A percentile compares a stretch with the other conserved stretches of the same genome.
Evolutionary conservation across 83 land plant genomes (phyloP).

Genomic region (Picea abies): DNA sequence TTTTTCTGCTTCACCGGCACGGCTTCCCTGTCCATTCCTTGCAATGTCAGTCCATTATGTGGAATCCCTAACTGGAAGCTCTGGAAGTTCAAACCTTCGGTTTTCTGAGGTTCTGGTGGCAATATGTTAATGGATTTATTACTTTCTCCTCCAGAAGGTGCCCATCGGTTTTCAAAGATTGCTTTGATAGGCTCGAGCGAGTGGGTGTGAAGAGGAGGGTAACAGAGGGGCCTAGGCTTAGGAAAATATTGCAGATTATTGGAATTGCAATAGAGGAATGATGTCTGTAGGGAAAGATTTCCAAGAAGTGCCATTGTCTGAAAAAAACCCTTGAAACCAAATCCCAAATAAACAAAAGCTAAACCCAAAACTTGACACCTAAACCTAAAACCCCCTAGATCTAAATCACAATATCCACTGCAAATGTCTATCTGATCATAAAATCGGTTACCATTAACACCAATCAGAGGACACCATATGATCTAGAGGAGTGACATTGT

Average conservation of each 20-base stretch:
- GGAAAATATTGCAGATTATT: background rate
- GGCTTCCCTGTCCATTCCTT: too few species aligned
- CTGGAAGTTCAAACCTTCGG: constrained; percentile 42
- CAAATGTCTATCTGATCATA: too few species aligned
- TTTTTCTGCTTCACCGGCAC: constrained; percentile 19
- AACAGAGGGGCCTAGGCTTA: background rate
- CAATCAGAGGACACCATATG: too few species aligned
- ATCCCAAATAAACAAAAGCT: too few species aligned
- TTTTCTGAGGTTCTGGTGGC: constrained; percentile 21
- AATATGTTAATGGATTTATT: background rate
- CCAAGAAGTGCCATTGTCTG: background rate
- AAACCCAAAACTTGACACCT: too few species aligned
- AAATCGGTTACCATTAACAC: too few species aligned
- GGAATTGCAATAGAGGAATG: background rate
- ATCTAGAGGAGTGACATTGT: too few species aligned
- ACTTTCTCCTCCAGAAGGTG: background rate
- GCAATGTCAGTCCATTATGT: too few species aligned
- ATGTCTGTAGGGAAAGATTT: background rate
- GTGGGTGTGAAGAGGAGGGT: background rate
- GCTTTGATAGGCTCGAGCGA: background rate
- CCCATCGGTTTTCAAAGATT: background rate
- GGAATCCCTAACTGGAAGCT: too few species aligned
- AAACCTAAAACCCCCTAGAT: too few species aligned
- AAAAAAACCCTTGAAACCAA: too few species aligned
- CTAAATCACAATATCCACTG: too few species aligned